These are phyloP conservation scores for Xylaria nigripes DNA, from an alignment of 495 filamentous ascomycete species.

Conservation along the genomic window DNA sequence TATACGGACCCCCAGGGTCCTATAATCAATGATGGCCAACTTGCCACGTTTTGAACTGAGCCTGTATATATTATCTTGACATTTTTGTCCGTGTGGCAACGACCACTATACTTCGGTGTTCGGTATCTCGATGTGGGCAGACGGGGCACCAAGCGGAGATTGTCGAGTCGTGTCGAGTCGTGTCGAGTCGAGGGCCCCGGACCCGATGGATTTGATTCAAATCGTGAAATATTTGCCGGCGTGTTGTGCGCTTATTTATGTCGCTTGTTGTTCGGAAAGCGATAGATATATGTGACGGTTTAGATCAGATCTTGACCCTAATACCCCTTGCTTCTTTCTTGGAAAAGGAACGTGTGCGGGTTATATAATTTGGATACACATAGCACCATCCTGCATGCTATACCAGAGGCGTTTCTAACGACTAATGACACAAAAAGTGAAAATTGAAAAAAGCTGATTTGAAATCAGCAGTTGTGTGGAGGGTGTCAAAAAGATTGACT, in stretches of 20 bases:
- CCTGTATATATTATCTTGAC: conserved; percentile 23
- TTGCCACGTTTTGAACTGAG: conserved; percentile 7
- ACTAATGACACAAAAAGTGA: background rate
- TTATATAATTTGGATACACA: conserved; percentile 2
- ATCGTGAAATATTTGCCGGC: background rate
- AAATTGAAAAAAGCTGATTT: background rate
- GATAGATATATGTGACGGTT: background rate
- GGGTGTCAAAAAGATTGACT: no score
- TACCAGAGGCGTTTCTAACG: background rate
- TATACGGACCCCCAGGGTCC: conserved; percentile 32
- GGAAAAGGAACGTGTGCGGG: background rate
- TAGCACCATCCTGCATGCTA: background rate
- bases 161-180: background rate
- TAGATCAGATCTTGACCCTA: conserved; percentile 5
- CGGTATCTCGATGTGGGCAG: conserved; percentile 3
- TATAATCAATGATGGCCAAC: conserved; percentile 21
- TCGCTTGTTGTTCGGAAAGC: background rate
- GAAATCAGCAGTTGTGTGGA: background rate
- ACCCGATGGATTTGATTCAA: background rate
- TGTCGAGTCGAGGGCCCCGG: background rate
- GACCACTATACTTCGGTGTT: conserved; percentile 7
- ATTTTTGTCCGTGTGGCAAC: conserved; percentile 8
- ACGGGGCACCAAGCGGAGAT: background rate
- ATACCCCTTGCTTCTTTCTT: conserved; percentile 7
- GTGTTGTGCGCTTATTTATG: background rate